These are phyloP conservation scores for Sporobolus alterniflorus DNA, from an alignment of 202 grass and related monocot species.

Conservation along the genomic window DNA sequence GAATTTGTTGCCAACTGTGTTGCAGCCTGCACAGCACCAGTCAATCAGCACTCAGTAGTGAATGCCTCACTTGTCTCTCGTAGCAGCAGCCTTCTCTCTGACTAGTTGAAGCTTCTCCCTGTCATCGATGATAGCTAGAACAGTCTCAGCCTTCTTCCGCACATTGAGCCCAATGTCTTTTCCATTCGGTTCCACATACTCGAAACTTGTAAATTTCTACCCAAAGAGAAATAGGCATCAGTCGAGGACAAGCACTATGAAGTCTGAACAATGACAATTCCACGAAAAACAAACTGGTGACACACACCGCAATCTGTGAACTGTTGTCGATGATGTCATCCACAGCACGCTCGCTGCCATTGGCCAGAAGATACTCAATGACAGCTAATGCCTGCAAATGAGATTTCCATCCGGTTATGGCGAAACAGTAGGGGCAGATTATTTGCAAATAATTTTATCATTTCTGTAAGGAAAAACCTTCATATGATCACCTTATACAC, in stretches of 20 bases:
- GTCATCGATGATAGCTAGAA: constrained; percentile 71
- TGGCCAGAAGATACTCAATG: constrained; percentile 78
- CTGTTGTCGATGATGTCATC: constrained; percentile 66
- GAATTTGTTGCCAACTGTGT: not conserved
- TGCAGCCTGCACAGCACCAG: not conserved
- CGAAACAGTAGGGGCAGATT: not conserved
- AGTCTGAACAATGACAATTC: not conserved
- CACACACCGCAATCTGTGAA: constrained; percentile 66
- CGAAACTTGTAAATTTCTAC: constrained; percentile 57
- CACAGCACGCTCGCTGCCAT: constrained; percentile 64
- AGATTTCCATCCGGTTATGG: not conserved
- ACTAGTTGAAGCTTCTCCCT: constrained; percentile 75
- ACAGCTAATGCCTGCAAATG: constrained; percentile 66
- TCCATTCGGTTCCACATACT: constrained; percentile 75
- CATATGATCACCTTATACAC: constrained; percentile 67
- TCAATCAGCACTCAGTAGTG: not conserved
- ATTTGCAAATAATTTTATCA: not conserved
- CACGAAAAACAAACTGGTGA: not conserved
- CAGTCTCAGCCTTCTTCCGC: constrained; percentile 67
- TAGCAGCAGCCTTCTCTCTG: constrained; percentile 65
- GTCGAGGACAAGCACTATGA: not conserved
- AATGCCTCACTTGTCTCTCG: constrained; percentile 66
- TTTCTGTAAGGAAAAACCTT: not conserved
- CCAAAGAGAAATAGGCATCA: constrained; percentile 24
- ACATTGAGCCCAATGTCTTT: constrained; percentile 77